Conservation (phyloP, 2,329 filamentous ascomycete genomes). For the Thielaviopsis ethacetica region DNA sequence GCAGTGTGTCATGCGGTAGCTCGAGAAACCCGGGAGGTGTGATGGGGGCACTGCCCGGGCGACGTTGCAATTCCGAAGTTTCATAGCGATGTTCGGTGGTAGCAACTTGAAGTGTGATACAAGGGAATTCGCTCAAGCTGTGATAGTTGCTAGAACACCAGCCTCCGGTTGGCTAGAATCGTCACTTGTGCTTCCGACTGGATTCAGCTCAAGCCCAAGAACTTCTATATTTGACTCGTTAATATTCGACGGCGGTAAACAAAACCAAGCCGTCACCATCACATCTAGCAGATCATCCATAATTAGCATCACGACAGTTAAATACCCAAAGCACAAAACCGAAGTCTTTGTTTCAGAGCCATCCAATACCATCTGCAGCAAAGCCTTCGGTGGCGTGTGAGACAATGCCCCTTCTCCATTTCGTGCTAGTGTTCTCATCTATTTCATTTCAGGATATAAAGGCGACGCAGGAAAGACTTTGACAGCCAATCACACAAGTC, state of each 20-base stretch:
- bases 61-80: neutral
- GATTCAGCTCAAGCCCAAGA: neutral
- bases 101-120: neutral
- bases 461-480: neutral
- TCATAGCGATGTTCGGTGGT: neutral
- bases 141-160: neutral
- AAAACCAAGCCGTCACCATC: neutral
- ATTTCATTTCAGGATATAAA: neutral
- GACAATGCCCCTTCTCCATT: neutral
- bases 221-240: neutral
- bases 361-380: neutral
- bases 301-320: neutral
- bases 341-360: neutral
- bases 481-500: neutral
- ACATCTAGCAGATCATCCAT: neutral
- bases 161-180: neutral
- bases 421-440: neutral
- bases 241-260: neutral
- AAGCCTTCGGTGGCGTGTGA: neutral
- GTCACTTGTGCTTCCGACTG: neutral
- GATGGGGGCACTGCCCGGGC: slow-evolving; percentile 8
- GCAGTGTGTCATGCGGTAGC: slow-evolving; percentile 57
- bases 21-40: slow-evolving; percentile 30
- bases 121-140: neutral
- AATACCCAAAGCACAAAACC: neutral